Conservation (phyloP, 2,329 filamentous ascomycete species). For the Cercospora sp. region DNA sequence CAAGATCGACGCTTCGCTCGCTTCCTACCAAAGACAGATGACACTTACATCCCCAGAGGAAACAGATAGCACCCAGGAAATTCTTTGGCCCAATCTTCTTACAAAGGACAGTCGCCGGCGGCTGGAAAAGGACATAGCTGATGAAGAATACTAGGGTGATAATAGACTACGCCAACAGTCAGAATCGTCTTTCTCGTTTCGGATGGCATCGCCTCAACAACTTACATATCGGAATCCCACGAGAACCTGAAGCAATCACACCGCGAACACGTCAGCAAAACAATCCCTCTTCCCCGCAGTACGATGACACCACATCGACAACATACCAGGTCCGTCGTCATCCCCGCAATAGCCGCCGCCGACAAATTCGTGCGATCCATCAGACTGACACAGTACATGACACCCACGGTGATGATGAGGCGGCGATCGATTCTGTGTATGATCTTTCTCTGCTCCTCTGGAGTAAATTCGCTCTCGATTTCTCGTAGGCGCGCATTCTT, state of each 20-base stretch:
- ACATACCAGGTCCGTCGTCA: slow-evolving; percentile 40
- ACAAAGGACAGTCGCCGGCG: slow-evolving; percentile 65
- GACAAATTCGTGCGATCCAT: slow-evolving; percentile 72
- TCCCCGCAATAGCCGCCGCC: slow-evolving; percentile 69
- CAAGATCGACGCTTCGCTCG: neutral
- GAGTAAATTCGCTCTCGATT: slow-evolving; percentile 25
- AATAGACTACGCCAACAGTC: slow-evolving; percentile 51
- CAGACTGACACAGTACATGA: slow-evolving; percentile 29
- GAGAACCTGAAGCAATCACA: neutral
- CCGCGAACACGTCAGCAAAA: neutral
- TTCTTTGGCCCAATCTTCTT: slow-evolving; percentile 58
- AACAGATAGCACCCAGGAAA: slow-evolving; percentile 35
- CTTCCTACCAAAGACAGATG: neutral
- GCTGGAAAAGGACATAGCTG: slow-evolving; percentile 68
- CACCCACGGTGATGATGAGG: slow-evolving; percentile 46
- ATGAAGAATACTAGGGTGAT: slow-evolving; percentile 71
- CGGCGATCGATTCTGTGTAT: slow-evolving; percentile 65
- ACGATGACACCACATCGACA: neutral
- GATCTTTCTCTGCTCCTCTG: slow-evolving; percentile 48
- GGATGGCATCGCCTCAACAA: neutral
- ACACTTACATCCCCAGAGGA: slow-evolving; percentile 54
- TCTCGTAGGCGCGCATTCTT: slow-evolving; percentile 11
- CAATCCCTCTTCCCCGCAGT: neutral
- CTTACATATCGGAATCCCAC: neutral
- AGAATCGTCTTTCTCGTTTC: slow-evolving; percentile 10